These are phyloP conservation scores for Aspergillus uvarum DNA, from an alignment of 2,329 filamentous ascomycete species.

Conservation along the genomic window DNA sequence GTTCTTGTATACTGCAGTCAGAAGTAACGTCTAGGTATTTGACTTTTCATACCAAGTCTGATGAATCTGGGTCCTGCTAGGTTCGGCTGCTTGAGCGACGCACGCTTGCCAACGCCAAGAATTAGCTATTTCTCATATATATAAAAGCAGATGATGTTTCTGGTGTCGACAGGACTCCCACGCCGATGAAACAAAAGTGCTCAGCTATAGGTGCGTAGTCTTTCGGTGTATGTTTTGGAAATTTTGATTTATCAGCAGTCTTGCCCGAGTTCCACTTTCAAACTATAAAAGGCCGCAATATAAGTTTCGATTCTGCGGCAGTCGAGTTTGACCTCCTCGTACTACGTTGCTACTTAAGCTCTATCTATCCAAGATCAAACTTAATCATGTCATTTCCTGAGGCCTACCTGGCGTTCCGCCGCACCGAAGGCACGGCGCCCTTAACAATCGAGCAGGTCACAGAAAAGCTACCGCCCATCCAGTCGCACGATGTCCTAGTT, in stretches of 20 bases:
- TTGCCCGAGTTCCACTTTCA: not conserved
- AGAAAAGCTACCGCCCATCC: not conserved
- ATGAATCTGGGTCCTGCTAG: no score
- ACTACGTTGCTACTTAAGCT: no score
- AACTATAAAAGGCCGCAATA: not conserved
- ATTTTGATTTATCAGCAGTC: not conserved
- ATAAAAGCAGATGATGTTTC: no score
- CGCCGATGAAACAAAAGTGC: no score
- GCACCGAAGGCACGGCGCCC: not conserved
- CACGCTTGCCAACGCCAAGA: no score
- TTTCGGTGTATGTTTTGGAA: not conserved
- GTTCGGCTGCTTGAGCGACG: no score
- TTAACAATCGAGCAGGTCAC: not conserved
- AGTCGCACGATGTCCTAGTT: conserved; percentile 61
- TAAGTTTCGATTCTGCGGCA: not conserved
- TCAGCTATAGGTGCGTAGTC: not conserved
- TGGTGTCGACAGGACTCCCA: no score
- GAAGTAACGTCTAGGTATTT: no score
- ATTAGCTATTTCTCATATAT: no score
- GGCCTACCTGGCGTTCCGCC: not conserved
- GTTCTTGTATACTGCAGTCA: no score
- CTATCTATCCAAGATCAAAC: no score
- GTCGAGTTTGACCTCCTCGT: not conserved
- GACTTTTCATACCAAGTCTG: no score
- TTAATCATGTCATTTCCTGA: not conserved